Evolutionary conservation across 164 flowering plant species (phyloP), one percentile per base, ranked within the genome.

Genomic region (Magnolia officinalis): DNA sequence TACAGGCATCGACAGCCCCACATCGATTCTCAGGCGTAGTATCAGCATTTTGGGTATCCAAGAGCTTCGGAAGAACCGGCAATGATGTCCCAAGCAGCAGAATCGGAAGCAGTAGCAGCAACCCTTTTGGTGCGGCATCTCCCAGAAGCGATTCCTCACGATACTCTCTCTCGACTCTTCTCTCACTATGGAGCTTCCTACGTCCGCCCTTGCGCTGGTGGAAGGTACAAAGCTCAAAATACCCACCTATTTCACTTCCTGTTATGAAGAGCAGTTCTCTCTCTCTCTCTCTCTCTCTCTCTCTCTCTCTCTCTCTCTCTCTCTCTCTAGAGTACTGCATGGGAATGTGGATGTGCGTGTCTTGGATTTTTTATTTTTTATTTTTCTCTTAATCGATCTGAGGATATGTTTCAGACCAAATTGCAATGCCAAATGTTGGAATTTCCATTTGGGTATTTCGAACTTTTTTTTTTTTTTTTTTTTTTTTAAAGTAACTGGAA

Each of bases 161-260:
- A 89, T 16, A 88, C 92, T 4, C 89, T 95, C n/a, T 83, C 85
- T 37, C 85, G 96, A 6, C 90, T 95, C 70, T 87, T 95, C 85
- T 91, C 96, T 71, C 91, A 92, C 76, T 95, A 89, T 24, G 97
- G 98, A 23, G 98, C 98, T 65, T 81, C 87, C 58, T 80, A 87
- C 10, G 91, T 94, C 18, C 95, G 93, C 26, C 93, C 94, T 31
- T 91, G 89, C 75, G 75, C 88, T 50, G 67, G 80, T 78, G 91
- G 86, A 74, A 88, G 89, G 95, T 91, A 76, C 29, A 2, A 1
- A 8, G 20, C 71, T 63, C 61, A 55, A 55, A 55, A 55, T 55
- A 16, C 61, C 24, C 71, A 21, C 50, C 45, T 2, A 5, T 1
- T 11, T 13, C 26, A 3, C 5, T 26, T 29, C 26, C 20, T 51